These are phyloP conservation scores for Fusarium poae DNA, from an alignment of 2,329 filamentous ascomycete genomes.

Conservation along the genomic window DNA sequence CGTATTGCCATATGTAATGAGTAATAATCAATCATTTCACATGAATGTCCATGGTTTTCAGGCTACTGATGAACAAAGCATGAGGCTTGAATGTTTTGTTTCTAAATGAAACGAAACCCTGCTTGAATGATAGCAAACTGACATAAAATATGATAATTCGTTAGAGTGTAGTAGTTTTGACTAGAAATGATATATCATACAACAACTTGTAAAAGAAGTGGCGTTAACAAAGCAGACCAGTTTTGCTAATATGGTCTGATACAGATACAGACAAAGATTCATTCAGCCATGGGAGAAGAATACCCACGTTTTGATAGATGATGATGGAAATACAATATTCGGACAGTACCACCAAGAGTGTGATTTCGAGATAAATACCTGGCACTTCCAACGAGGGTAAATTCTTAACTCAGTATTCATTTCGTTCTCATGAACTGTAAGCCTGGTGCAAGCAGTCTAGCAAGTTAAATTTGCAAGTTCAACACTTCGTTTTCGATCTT, in stretches of 20 bases:
- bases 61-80: conserved; percentile 13
- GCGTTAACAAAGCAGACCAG: neutral
- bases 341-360: neutral
- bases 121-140: neutral
- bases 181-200: conserved; percentile 30
- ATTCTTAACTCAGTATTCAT: neutral
- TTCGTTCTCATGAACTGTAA: conserved; percentile 8
- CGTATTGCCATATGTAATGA: conserved; percentile 49
- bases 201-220: conserved; percentile 3
- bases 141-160: neutral
- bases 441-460: neutral
- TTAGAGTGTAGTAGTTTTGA: neutral
- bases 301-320: conserved; percentile 15
- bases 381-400: neutral
- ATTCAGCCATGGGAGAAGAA: conserved; percentile 10
- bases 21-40: conserved; percentile 40
- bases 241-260: neutral
- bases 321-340: conserved; percentile 2
- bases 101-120: neutral
- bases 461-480: neutral
- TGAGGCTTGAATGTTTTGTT: neutral
- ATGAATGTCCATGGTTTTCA: conserved; percentile 3
- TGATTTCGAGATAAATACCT: conserved; percentile 21
- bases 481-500: neutral
- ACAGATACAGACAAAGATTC: conserved; percentile 14